Percentiles rank a stretch among this genome's conserved stretches.
Conservation (phyloP, 106 monocot species). For the Apostasia ramifera region DNA sequence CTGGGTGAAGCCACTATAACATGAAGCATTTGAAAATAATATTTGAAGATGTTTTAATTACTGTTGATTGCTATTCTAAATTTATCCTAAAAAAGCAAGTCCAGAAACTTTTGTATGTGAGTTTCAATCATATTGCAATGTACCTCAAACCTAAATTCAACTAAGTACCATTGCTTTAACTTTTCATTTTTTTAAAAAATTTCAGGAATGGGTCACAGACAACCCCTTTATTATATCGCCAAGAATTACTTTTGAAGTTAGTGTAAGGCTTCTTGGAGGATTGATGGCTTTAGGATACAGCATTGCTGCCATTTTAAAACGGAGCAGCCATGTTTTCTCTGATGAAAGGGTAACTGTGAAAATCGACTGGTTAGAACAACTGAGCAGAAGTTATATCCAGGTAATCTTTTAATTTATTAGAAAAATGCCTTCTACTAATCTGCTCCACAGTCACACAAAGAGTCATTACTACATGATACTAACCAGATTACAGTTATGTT, state of each 20-base stretch:
- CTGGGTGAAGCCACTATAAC: no score
- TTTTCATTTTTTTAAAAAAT: neutral
- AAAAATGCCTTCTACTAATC: no score
- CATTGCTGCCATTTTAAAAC: conserved; percentile 87
- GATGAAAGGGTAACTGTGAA: conserved; percentile 82
- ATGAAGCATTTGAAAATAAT: no score
- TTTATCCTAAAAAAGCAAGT: no score
- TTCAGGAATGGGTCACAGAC: conserved; percentile 96
- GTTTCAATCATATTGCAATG: no score
- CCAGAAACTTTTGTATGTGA: no score
- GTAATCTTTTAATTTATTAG: conserved; percentile 24
- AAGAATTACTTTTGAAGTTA: conserved; percentile 96
- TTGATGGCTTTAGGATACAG: conserved; percentile 96
- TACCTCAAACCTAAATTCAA: no score
- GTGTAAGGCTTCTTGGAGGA: conserved; percentile 95
- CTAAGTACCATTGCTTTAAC: neutral
- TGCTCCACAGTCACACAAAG: no score
- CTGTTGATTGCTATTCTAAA: no score
- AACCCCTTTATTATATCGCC: conserved; percentile 97
- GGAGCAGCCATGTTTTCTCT: conserved; percentile 81
- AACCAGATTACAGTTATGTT: no score
- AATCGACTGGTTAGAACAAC: conserved; percentile 92
- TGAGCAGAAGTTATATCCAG: conserved; percentile 84
- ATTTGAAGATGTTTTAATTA: no score
- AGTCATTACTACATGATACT: no score